Evolutionary conservation across 208 protist genomes (phyloP), one percentile per base, ranked within the genome.

Genomic region (Wallacemonas sp.): DNA sequence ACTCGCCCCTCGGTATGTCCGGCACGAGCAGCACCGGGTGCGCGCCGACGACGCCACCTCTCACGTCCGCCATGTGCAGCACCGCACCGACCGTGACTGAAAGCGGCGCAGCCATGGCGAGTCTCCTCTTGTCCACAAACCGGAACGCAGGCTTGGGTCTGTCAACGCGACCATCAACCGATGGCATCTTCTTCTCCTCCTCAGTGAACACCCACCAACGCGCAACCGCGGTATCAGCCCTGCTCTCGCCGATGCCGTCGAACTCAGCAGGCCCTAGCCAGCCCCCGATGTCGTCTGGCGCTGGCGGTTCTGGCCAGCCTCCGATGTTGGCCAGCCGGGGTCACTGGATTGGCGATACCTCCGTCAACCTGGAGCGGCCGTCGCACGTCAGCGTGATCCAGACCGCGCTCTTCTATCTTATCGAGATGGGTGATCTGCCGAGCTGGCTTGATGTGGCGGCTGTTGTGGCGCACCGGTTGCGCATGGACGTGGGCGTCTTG

Each of bases 371-470:
- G 46, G 62, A 60, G 2, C 56, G 78, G 41, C 1, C 21, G 5
- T 63, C 62, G 11, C 70, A 81, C 46, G 26, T 74, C 5, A 19
- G 34, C 24, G 66, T 66, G 1, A 66, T 68, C 31, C 44, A 51
- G 21, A 71, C 70, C 8, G 75, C 75, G 15, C 59, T 81, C 6
- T 47, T 58, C 19, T 67, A 81, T 38, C 58, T 81, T 19, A 63
- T 71, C n/a, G 38, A 69, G 12, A 61, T 63, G 26, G 75, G 70
- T 2, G 58, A 66, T 14, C 34, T 65, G 9, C 42, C 62, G n/a
- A 53, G 46, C 56, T 81, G 75, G 75, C 34, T 69, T 12, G 66
- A 60, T 1, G 75, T 62, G 1, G 69, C 68, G 11, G 75, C 75
- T 5, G 49, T 72, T 0, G 62, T 66, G 0, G 70, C 60, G 27